Percentiles rank a stretch among this genome's conserved stretches.
Conservation (phyloP, 2,329 filamentous ascomycete genomes). For the Diaporthe citriasiana region DNA sequence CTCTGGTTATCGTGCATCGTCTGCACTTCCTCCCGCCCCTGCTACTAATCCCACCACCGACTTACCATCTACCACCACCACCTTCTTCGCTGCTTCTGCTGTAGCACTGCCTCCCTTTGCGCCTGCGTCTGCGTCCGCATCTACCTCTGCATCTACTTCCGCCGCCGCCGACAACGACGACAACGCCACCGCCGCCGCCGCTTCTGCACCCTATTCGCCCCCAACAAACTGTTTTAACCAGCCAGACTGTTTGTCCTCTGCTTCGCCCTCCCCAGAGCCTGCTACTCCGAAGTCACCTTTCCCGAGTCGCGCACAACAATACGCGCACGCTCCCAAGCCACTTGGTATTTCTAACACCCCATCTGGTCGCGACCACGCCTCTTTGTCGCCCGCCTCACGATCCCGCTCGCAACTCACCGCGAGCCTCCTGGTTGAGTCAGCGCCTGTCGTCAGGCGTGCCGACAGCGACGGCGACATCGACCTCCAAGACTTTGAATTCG, state of each 20-base stretch:
- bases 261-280: conserved; percentile 60
- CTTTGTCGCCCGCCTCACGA: conserved; percentile 45
- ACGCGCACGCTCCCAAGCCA: conserved; percentile 43
- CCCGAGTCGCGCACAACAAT: conserved; percentile 42
- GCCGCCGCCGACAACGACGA: conserved; percentile 11
- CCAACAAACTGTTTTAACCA: conserved; percentile 48
- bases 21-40: conserved; percentile 32
- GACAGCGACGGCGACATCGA: conserved; percentile 47
- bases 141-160: conserved; percentile 47
- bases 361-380: conserved; percentile 42
- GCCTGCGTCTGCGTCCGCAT: not conserved
- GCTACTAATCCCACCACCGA: conserved; percentile 32
- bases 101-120: not conserved
- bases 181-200: conserved; percentile 45
- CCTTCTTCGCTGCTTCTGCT: conserved; percentile 41
- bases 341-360: conserved; percentile 46
- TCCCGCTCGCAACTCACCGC: conserved; percentile 45
- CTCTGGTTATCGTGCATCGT: conserved; percentile 43
- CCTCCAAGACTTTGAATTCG: conserved; percentile 47
- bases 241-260: conserved; percentile 54
- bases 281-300: conserved; percentile 58
- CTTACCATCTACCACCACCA: conserved; percentile 42
- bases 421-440: conserved; percentile 45
- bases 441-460: conserved; percentile 42
- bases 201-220: conserved; percentile 47